phyloP scores from a whole-genome alignment of 306 rosid genomes.

The Cicer cuneatum region DNA sequence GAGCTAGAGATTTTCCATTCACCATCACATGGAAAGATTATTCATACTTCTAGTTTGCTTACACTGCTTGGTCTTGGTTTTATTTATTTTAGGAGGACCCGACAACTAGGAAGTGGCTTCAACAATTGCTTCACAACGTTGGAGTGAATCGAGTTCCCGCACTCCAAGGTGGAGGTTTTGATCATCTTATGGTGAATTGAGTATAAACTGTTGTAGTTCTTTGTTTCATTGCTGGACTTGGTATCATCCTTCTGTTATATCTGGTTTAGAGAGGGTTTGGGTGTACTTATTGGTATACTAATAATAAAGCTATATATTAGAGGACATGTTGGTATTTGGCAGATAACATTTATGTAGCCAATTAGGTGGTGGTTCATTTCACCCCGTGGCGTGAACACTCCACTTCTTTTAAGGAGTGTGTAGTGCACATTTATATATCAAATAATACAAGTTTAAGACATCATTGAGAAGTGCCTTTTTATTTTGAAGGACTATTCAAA shows the following conservation, averaged over 20 bases:
- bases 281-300: slow-evolving; percentile 24
- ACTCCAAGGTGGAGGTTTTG: slow-evolving; percentile 90
- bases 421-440: no score
- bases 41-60: slow-evolving; percentile 31
- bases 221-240: slow-evolving; percentile 10
- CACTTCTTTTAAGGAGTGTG: no score
- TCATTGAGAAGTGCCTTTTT: no score
- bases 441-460: no score
- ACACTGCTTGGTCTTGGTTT: slow-evolving; percentile 22
- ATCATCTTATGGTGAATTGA: slow-evolving; percentile 75
- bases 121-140: slow-evolving; percentile 81
- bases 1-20: slow-evolving; percentile 17
- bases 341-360: no score
- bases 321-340: background rate
- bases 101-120: slow-evolving; percentile 91
- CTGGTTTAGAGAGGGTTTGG: background rate
- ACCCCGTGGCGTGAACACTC: no score
- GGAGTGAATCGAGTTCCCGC: slow-evolving; percentile 70
- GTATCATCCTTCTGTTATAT: slow-evolving; percentile 9
- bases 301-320: background rate
- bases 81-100: slow-evolving; percentile 74
- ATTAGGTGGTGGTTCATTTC: no score
- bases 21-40: background rate
- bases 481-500: no score
- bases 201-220: slow-evolving; percentile 24